These are phyloP conservation scores for Xylaria sp. DNA, from an alignment of 2,329 filamentous ascomycete genomes.

Conservation along the genomic window DNA sequence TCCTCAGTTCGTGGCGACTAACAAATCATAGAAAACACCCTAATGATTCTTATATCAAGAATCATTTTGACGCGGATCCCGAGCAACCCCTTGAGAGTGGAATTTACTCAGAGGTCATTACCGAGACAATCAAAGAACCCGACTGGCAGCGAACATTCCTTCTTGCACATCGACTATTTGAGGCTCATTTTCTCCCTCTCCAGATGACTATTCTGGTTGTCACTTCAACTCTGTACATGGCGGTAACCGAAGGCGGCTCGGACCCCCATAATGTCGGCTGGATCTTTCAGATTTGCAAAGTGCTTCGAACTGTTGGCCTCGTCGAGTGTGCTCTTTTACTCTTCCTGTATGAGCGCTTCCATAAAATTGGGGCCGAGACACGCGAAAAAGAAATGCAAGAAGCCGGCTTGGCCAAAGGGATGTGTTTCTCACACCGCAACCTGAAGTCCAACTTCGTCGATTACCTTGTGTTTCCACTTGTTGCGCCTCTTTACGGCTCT, in stretches of 20 bases:
- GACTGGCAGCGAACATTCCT: conserved; percentile 67
- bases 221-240: conserved; percentile 69
- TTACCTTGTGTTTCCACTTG: conserved; percentile 72
- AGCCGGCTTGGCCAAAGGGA: conserved; percentile 71
- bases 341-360: conserved; percentile 74
- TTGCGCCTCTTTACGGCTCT: conserved; percentile 74
- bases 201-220: conserved; percentile 74
- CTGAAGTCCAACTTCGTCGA: conserved; percentile 69
- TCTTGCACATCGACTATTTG: conserved; percentile 75
- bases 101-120: conserved; percentile 66
- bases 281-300: conserved; percentile 69
- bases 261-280: conserved; percentile 66
- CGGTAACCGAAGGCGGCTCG: conserved; percentile 61
- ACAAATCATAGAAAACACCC: conserved; percentile 54
- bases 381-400: conserved; percentile 75
- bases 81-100: conserved; percentile 60
- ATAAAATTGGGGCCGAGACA: conserved; percentile 67
- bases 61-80: conserved; percentile 54
- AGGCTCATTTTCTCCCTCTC: conserved; percentile 77
- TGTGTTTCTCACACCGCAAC: conserved; percentile 71
- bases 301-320: conserved; percentile 70
- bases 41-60: conserved; percentile 61
- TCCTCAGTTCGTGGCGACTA: conserved; percentile 25
- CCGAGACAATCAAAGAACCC: conserved; percentile 61
- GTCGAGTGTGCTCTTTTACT: conserved; percentile 72